A percentile compares a stretch with the other conserved stretches of the same genome.
These are phyloP conservation scores for Pyracantha coccinea DNA, from an alignment of 331 rosid species.

Conservation along the genomic window DNA sequence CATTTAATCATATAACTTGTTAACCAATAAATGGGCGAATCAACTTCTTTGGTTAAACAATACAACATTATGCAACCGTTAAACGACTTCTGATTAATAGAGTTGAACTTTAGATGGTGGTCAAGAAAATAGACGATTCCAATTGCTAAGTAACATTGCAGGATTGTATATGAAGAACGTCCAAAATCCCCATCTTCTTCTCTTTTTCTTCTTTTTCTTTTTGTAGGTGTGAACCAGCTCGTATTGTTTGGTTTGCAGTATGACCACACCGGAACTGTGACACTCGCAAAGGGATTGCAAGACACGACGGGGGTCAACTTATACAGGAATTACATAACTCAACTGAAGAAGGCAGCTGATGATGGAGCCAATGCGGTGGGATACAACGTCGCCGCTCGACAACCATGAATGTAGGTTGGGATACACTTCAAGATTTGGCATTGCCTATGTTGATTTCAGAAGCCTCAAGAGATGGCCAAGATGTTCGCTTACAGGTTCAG, in stretches of 20 bases:
- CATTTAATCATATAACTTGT: no score
- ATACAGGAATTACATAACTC: constrained; percentile 54
- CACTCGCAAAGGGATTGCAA: constrained; percentile 48
- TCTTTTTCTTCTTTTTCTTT: background rate
- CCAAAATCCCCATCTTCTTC: no score
- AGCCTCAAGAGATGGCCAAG: constrained; percentile 69
- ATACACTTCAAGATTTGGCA: constrained; percentile 86
- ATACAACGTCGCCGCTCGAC: constrained; percentile 84
- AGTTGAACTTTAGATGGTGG: no score
- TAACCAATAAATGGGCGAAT: no score
- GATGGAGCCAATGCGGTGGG: constrained; percentile 72
- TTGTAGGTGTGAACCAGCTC: no score
- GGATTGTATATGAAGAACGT: no score
- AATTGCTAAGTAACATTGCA: no score
- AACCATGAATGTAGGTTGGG: constrained; percentile 92
- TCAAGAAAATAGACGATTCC: no score
- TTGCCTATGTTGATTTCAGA: constrained; percentile 66
- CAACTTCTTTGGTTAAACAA: no score
- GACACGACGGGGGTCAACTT: constrained; percentile 73
- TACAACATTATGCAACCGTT: no score
- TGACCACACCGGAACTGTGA: constrained; percentile 70
- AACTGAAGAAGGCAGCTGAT: constrained; percentile 68
- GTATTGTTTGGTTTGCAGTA: constrained; percentile 30
- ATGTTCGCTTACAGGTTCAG: constrained; percentile 97
- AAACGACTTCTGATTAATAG: no score